These are phyloP conservation scores for Exophiala sp. DNA, from an alignment of 2,329 filamentous ascomycete genomes.

Conservation along the genomic window DNA sequence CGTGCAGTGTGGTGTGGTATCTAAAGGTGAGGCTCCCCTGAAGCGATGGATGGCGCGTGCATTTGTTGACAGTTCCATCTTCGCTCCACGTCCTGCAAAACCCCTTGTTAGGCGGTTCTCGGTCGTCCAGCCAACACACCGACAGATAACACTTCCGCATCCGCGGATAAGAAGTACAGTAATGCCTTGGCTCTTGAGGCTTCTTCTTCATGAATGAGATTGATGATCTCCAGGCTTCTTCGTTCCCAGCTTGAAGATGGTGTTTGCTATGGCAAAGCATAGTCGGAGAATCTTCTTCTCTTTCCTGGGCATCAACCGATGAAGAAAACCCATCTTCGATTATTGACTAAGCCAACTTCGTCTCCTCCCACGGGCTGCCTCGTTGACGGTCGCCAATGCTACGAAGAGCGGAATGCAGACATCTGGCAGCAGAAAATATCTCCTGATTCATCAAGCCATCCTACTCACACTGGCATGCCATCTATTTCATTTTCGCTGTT, in stretches of 20 bases:
- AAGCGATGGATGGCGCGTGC: slow-evolving; percentile 13
- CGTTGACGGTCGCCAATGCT: neutral
- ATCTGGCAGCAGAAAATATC: neutral
- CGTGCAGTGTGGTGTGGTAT: slow-evolving; percentile 6
- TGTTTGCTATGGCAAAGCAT: slow-evolving; percentile 17
- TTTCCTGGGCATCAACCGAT: slow-evolving; percentile 17
- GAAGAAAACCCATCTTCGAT: slow-evolving; percentile 13
- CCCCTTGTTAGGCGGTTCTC: neutral
- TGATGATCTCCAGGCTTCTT: slow-evolving; percentile 5
- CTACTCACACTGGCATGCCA: too few species aligned
- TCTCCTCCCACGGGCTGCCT: neutral
- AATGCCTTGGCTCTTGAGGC: too few species aligned
- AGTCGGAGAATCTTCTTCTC: slow-evolving; percentile 16
- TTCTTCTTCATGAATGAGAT: neutral
- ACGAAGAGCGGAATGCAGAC: neutral
- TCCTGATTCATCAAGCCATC: neutral
- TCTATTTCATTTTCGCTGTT: too few species aligned
- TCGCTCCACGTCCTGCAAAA: neutral
- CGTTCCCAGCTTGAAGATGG: slow-evolving; percentile 16
- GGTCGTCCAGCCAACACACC: slow-evolving; percentile 18
- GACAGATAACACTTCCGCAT: neutral
- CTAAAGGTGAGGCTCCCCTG: slow-evolving; percentile 16
- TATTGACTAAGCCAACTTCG: neutral
- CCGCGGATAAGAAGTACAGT: neutral
- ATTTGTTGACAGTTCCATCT: slow-evolving; percentile 18